Evolutionary conservation across 1,284 basidiomycete species (phyloP).

Genomic region (Stygiomarasmius scandens): DNA sequence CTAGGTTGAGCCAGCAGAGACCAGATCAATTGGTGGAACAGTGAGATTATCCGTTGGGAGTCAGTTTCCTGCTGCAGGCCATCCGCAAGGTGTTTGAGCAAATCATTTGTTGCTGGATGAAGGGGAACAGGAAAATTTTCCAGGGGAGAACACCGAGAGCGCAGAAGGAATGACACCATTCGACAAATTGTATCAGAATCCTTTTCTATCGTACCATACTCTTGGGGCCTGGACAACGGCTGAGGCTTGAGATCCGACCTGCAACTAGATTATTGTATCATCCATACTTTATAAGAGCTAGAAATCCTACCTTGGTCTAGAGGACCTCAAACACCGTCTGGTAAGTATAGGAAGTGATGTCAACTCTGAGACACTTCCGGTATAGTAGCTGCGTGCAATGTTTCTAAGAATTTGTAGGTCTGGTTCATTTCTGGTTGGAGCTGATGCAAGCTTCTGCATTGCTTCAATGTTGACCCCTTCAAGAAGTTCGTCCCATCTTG

Average conservation of each 20-base stretch:
- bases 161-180: constrained; percentile 7
- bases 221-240: constrained; percentile 5
- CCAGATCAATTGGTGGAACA: neutral
- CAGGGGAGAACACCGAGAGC: neutral
- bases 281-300: neutral
- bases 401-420: neutral
- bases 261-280: neutral
- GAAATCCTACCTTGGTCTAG: neutral
- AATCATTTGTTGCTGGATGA: neutral
- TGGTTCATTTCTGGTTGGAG: neutral
- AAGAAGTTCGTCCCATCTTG: neutral
- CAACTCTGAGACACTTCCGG: neutral
- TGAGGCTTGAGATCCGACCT: neutral
- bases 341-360: neutral
- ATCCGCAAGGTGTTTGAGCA: neutral
- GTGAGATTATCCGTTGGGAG: too few relatives aligned
- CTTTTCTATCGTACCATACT: neutral
- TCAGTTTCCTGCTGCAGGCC: neutral
- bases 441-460: neutral
- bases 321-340: neutral
- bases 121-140: neutral
- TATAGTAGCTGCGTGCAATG: constrained; percentile 1
- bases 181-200: neutral
- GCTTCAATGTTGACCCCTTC: neutral
- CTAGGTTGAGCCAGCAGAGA: neutral